Percentiles rank a stretch among this genome's conserved stretches.
Conservation (phyloP, 768 basidiomycete species). For the Phlebiopsis gigantea region DNA sequence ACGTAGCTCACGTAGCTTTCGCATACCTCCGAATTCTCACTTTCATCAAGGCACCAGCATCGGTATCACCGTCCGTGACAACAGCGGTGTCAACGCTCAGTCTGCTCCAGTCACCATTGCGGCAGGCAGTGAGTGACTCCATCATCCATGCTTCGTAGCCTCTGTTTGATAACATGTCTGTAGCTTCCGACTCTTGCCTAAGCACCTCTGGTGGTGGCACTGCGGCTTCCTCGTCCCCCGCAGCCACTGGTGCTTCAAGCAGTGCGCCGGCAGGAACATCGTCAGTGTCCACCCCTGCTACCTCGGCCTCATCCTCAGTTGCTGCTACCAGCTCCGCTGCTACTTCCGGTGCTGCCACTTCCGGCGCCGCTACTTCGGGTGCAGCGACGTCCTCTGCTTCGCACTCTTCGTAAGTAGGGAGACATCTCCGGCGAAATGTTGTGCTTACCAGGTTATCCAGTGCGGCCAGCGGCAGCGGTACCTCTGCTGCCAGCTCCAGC, state of each 20-base stretch:
- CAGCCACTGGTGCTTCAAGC: no score
- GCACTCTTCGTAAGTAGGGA: neutral
- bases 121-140: conserved; percentile 40
- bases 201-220: neutral
- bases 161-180: neutral
- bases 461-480: conserved; percentile 1
- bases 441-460: neutral
- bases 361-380: conserved; percentile 8
- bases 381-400: neutral
- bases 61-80: conserved; percentile 59
- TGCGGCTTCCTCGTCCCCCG: conserved; percentile 8
- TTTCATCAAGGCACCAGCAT: conserved; percentile 38
- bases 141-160: neutral
- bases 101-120: conserved; percentile 48
- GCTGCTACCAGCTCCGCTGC: conserved; percentile 35
- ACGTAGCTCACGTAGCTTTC: conserved; percentile 12
- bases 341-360: conserved; percentile 20
- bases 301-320: conserved; percentile 6
- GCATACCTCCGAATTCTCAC: neutral
- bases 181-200: neutral
- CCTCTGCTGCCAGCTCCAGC: conserved; percentile 6
- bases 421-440: neutral
- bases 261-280: no score
- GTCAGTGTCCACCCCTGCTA: neutral
- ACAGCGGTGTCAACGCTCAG: conserved; percentile 43